Base-by-base conservation (phyloP, 2,329 filamentous ascomycete species). In the Hymenoscyphus fraxineus region DNA sequence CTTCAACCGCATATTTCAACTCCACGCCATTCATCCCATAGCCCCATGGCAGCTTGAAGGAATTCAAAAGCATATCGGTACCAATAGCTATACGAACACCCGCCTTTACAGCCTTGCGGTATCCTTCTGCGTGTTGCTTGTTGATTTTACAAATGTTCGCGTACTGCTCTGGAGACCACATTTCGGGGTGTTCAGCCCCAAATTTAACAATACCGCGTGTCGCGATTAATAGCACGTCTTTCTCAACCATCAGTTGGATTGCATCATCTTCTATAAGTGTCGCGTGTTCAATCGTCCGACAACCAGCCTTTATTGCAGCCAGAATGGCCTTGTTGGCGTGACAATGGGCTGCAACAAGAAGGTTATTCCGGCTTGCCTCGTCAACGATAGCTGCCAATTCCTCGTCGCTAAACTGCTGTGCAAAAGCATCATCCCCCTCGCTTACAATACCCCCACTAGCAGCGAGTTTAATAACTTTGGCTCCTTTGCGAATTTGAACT, bases 61-160 rank as follows among this genome's bases (percentile, higher is more conserved):
- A 71, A 67, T 77, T 78, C 65, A 77, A 7, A 44, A 35, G 75
- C 47, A 72, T 72, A 67, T 83, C 81, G 0, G 81, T 83, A 0
- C 82, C 81, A 1, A 83, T 73, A 5, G 81, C 81, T 15, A 82
- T 77, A 63, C 76, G 80, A 59, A 83, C 77, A 0, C 80, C 80
- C 7, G 71, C 72, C 54, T 75, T 71, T 58, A 83, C 75, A 1
- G 80, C 81, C 35, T 80, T 67, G 58, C 72, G 70, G 69, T 81
- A 80, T 15, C 78, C 75, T 40, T 58, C 57, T 19, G 38, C 39
- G 31, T 58, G 57, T 6, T 39, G 27, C 10, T 40, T 58, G 5
- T 32, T 19, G 15, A 58, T 38, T 2, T n/a, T 15, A 19, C 39
- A 15, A 15, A 58, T 9, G 15, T 58, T 44, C 55, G 59, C 56